These are phyloP conservation scores for Stemphylium beticola DNA, from an alignment of 2,329 filamentous ascomycete species.

Conservation along the genomic window DNA sequence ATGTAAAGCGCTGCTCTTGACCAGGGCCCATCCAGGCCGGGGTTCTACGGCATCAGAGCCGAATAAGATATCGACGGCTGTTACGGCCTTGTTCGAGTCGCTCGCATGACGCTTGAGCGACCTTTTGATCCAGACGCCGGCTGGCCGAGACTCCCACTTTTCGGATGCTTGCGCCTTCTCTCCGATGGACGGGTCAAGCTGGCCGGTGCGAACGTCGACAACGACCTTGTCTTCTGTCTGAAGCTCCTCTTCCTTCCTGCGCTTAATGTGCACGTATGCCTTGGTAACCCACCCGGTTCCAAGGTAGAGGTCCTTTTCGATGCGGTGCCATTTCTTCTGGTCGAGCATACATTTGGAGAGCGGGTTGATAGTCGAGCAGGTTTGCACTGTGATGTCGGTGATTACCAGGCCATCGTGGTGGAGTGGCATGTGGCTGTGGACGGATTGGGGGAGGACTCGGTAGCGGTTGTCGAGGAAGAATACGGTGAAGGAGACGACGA, in stretches of 20 bases:
- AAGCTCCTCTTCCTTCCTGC: conserved; percentile 86
- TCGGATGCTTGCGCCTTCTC: conserved; percentile 64
- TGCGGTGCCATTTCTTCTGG: conserved; percentile 74
- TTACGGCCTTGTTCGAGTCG: conserved; percentile 76
- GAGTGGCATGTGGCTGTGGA: conserved; percentile 82
- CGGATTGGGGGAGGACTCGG: conserved; percentile 80
- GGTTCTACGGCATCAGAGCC: conserved; percentile 92
- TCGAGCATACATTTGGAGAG: conserved; percentile 81
- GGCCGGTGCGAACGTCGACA: conserved; percentile 76
- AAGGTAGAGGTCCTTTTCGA: conserved; percentile 90
- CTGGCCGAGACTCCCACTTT: conserved; percentile 78
- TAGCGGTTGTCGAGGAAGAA: conserved; percentile 89
- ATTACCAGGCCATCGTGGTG: conserved; percentile 85
- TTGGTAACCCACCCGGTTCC: conserved; percentile 74
- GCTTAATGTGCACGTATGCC: conserved; percentile 81
- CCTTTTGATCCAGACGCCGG: conserved; percentile 82
- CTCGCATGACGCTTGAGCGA: conserved; percentile 74
- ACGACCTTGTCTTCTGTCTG: conserved; percentile 76
- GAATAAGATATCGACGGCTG: conserved; percentile 84
- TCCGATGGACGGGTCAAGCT: conserved; percentile 69
- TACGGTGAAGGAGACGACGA: conserved; percentile 70
- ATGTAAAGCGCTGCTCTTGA: conserved; percentile 68
- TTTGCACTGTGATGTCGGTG: conserved; percentile 80
- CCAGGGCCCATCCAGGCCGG: conserved; percentile 81
- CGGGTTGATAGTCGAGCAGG: conserved; percentile 75